These are phyloP conservation scores for Maudiozyma bulderi DNA, from an alignment of 805 yeast genomes.

Conservation along the genomic window DNA sequence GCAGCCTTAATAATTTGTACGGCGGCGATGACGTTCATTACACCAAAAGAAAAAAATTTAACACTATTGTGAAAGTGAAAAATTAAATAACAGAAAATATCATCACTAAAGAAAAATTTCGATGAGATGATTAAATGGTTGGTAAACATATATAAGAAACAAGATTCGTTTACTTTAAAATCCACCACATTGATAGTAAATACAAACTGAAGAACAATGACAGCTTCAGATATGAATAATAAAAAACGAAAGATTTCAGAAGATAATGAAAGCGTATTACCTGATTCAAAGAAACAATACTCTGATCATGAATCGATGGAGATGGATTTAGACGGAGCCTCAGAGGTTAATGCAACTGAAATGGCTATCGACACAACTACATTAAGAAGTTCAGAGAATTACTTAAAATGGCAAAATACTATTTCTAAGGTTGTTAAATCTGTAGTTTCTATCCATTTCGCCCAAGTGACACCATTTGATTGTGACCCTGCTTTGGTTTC, in stretches of 20 bases:
- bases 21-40: too few relatives aligned
- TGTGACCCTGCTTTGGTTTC: slow-evolving; percentile 71
- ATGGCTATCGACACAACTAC: background rate
- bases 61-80: too few relatives aligned
- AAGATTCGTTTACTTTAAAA: too few relatives aligned
- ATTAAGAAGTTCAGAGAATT: slow-evolving; percentile 14
- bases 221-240: background rate
- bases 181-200: too few relatives aligned
- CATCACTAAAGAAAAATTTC: too few relatives aligned
- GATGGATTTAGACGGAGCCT: background rate
- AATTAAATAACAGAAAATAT: too few relatives aligned
- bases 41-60: too few relatives aligned
- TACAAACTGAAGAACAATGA: background rate
- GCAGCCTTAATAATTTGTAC: too few relatives aligned
- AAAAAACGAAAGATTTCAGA: slow-evolving; percentile 2
- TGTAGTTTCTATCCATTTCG: slow-evolving; percentile 82
- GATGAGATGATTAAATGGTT: too few relatives aligned
- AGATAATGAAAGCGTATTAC: background rate
- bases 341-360: background rate
- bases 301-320: background rate
- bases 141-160: too few relatives aligned
- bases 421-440: slow-evolving; percentile 73
- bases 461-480: slow-evolving; percentile 80
- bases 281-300: background rate
- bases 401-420: slow-evolving; percentile 64